A percentile compares a stretch with the other conserved stretches of the same genome.
phyloP scores from a whole-genome alignment of 2,329 filamentous ascomycete genomes.

The Microdochium bolleyi region DNA sequence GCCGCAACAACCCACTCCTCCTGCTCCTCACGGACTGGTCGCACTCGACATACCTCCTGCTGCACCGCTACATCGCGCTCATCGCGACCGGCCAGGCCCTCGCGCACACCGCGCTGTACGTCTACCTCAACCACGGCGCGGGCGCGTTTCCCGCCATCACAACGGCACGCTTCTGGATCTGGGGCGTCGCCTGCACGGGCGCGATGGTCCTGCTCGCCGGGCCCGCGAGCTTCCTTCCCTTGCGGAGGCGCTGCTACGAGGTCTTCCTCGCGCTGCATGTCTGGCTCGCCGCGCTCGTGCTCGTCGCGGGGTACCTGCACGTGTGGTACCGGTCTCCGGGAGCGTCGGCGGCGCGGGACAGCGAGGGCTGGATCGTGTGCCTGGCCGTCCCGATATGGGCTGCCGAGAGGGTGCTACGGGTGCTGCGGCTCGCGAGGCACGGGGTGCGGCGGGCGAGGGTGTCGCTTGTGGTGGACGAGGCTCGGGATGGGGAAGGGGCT shows the following conservation, averaged over 20 bases:
- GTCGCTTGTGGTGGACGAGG: background rate
- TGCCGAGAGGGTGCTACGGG: background rate
- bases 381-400: background rate
- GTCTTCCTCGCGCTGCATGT: background rate
- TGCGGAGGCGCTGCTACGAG: background rate
- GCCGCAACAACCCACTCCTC: slow-evolving; percentile 35
- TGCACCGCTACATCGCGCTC: slow-evolving; percentile 40
- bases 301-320: background rate
- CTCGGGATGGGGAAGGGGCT: background rate
- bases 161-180: slow-evolving; percentile 30
- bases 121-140: slow-evolving; percentile 21
- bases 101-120: slow-evolving; percentile 35
- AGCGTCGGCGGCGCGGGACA: background rate
- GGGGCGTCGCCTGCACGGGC: slow-evolving; percentile 23
- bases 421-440: background rate
- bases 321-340: background rate
- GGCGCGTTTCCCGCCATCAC: slow-evolving; percentile 16
- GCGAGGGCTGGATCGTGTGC: background rate
- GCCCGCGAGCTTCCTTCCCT: background rate
- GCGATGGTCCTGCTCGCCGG: background rate
- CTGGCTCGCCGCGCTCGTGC: background rate
- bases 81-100: slow-evolving; percentile 34
- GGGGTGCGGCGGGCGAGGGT: background rate
- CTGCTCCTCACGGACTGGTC: slow-evolving; percentile 40
- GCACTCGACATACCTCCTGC: slow-evolving; percentile 36